Evolutionary conservation across 768 basidiomycete genomes (phyloP).

Genomic region (Amanita thiersii): DNA sequence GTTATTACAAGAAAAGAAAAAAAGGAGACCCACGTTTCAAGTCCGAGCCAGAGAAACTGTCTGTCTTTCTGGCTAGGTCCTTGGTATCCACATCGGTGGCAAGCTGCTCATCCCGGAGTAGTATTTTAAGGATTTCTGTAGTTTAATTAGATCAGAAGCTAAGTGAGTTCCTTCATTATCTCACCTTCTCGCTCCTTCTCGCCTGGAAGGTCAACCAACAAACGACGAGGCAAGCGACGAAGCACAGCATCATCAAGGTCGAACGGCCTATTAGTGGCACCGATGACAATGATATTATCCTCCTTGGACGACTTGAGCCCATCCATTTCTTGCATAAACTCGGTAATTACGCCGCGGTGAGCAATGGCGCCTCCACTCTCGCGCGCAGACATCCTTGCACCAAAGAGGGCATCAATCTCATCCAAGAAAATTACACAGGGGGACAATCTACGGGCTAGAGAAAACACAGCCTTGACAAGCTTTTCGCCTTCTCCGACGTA

Average conservation of each 20-base stretch:
- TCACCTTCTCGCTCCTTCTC: conserved; percentile 78
- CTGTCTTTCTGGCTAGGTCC: conserved; percentile 60
- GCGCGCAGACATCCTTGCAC: conserved; percentile 69
- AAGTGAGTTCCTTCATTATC: conserved; percentile 13
- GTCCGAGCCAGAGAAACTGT: conserved; percentile 90
- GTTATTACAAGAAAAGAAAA: not conserved
- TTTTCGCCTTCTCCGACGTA: conserved; percentile 90
- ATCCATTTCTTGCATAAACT: conserved; percentile 98
- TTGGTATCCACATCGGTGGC: conserved; percentile 55
- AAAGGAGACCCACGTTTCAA: conserved; percentile 66
- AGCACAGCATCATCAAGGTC: conserved; percentile 90
- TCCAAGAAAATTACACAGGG: conserved; percentile 94
- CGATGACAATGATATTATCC: conserved; percentile 82
- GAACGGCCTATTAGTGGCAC: conserved; percentile 89
- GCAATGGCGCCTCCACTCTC: conserved; percentile 76
- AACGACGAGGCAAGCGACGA: conserved; percentile 75
- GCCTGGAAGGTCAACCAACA: conserved; percentile 86
- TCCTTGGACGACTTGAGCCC: conserved; percentile 76
- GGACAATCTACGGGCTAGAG: conserved; percentile 74
- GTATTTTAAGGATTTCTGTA: conserved; percentile 79
- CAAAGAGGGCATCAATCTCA: conserved; percentile 90
- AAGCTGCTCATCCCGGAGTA: conserved; percentile 74
- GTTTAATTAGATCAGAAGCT: conserved; percentile 7
- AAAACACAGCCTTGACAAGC: conserved; percentile 83
- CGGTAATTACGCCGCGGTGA: conserved; percentile 82